A percentile compares a stretch with the other conserved stretches of the same genome.
Evolutionary conservation across 2,329 filamentous ascomycete genomes (phyloP).

Genomic region (Aspergillus sp.): DNA sequence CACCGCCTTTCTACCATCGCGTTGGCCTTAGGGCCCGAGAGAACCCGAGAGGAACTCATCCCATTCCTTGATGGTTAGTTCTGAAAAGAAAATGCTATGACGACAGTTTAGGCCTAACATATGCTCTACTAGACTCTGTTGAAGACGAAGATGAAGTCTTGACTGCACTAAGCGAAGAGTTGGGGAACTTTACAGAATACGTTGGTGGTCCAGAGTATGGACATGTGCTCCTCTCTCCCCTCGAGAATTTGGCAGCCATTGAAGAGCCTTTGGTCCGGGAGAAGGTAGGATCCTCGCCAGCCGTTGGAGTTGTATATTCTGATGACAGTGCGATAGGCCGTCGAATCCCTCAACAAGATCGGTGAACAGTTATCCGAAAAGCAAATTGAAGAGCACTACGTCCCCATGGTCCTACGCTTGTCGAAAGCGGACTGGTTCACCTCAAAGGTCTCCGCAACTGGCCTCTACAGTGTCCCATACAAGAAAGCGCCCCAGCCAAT

Average conservation of each 20-base stretch:
- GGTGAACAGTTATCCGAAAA: conserved; percentile 84
- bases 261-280: conserved; percentile 96
- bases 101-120: conserved; percentile 17
- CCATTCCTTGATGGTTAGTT: conserved; percentile 94
- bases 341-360: conserved; percentile 99
- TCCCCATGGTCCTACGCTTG: conserved; percentile 88
- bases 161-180: conserved; percentile 92
- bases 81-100: conserved; percentile 9
- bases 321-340: conserved; percentile 58
- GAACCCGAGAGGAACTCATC: conserved; percentile 96
- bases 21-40: conserved; percentile 88
- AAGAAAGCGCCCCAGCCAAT: conserved; percentile 81
- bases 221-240: conserved; percentile 90
- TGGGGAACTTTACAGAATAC: conserved; percentile 95
- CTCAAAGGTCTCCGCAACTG: conserved; percentile 96
- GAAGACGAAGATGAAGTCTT: conserved; percentile 99
- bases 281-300: conserved; percentile 62
- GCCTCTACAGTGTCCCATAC: conserved; percentile 91
- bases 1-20: conserved; percentile 97
- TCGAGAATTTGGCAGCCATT: conserved; percentile 97
- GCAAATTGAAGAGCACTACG: conserved; percentile 96
- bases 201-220: conserved; percentile 91
- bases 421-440: conserved; percentile 99
- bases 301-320: conserved; percentile 4
- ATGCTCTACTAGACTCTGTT: conserved; percentile 72